Evolutionary conservation across 1,284 basidiomycete genomes (phyloP).

Genomic region (Wallemia ichthyophaga): DNA sequence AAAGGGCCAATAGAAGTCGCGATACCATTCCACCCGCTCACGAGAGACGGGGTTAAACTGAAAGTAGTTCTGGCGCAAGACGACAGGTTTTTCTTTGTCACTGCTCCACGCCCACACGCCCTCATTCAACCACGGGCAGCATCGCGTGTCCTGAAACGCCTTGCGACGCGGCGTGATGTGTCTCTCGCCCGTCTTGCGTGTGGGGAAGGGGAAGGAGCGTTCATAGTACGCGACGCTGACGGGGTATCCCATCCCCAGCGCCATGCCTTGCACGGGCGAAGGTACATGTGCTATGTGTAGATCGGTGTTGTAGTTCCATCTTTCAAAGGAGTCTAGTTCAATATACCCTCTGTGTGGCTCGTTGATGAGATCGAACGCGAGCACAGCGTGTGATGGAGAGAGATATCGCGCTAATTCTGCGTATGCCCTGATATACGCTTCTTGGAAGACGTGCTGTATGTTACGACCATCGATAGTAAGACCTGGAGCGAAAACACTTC

Average conservation of each 20-base stretch:
- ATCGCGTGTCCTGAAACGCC: constrained; percentile 8
- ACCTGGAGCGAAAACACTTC: constrained; percentile 12
- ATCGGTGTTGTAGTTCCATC: constrained; percentile 18
- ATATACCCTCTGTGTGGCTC: constrained; percentile 19
- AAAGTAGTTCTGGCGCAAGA: constrained; percentile 17
- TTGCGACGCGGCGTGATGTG: constrained; percentile 6
- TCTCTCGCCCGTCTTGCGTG: constrained; percentile 4
- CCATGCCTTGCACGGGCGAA: constrained; percentile 13
- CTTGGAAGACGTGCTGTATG: constrained; percentile 16
- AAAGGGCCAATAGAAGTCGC: constrained; percentile 11
- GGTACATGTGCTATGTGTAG: constrained; percentile 17
- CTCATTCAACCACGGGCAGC: constrained; percentile 15
- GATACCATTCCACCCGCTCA: constrained; percentile 7
- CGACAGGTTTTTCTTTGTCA: constrained; percentile 11
- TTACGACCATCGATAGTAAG: constrained; percentile 8
- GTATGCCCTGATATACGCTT: constrained; percentile 15
- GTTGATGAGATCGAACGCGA: constrained; percentile 19
- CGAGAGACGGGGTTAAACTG: constrained; percentile 9
- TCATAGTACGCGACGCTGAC: constrained; percentile 9
- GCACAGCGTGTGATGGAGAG: constrained; percentile 10
- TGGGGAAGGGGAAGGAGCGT: constrained; percentile 9
- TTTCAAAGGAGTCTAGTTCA: constrained; percentile 15
- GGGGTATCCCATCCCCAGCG: constrained; percentile 8
- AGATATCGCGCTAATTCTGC: constrained; percentile 13
- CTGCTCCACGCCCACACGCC: constrained; percentile 18